Conservation (phyloP, 1,284 basidiomycete genomes). For the Microstroma glucosiphilum region DNA sequence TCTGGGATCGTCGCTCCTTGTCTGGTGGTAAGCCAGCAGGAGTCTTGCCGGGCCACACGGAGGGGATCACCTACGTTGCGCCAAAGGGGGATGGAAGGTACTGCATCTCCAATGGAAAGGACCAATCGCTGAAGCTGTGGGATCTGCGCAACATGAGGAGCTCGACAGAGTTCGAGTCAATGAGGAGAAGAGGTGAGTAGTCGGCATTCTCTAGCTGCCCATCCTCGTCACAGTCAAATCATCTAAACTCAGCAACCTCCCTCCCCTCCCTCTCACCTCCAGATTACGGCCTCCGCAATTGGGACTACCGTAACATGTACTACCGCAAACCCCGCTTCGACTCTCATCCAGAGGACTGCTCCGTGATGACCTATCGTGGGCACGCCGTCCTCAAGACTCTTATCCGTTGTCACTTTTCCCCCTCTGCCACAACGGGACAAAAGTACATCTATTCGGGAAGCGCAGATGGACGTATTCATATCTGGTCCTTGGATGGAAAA, state of each 20-base stretch:
- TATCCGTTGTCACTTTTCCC: slow-evolving; percentile 92
- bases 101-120: slow-evolving; percentile 93
- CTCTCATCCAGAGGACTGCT: slow-evolving; percentile 72
- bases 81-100: slow-evolving; percentile 77
- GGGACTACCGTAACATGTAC: slow-evolving; percentile 68
- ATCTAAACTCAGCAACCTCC: not conserved
- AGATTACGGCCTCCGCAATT: slow-evolving; percentile 62
- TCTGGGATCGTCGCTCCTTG: slow-evolving; percentile 88
- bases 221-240: too few species aligned
- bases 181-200: not conserved
- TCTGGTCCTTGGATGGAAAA: slow-evolving; percentile 88
- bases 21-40: slow-evolving; percentile 74
- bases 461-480: slow-evolving; percentile 66
- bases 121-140: slow-evolving; percentile 86
- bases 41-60: slow-evolving; percentile 86
- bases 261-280: slow-evolving; percentile 52
- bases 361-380: slow-evolving; percentile 85
- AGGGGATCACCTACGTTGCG: slow-evolving; percentile 54
- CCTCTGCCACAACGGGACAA: slow-evolving; percentile 78
- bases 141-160: slow-evolving; percentile 87
- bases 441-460: slow-evolving; percentile 92
- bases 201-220: too few species aligned
- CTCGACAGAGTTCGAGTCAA: slow-evolving; percentile 61
- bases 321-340: slow-evolving; percentile 57
- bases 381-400: slow-evolving; percentile 87